Base-by-base conservation (phyloP, 306 rosid species). In the Cucumis melo region DNA sequence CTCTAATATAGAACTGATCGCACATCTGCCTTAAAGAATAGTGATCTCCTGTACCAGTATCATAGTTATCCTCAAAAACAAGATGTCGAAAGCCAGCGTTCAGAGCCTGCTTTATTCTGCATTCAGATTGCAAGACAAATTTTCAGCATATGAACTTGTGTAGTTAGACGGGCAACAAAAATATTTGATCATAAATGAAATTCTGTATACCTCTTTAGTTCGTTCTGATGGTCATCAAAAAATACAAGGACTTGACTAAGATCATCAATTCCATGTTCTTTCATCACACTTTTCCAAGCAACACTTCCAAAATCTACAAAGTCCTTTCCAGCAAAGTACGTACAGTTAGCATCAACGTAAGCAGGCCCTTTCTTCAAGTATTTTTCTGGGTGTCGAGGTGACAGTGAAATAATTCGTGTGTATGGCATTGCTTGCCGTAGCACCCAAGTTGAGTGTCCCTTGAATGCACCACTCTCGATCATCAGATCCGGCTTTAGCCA, bases 381-480 rank as follows among this genome's bases (percentile, higher is more conserved):
- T 88, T 90, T 95, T 80, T 89, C 98, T 0, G 99, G 99, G 88
- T 92, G 99, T 84, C 97, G 87, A 14, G 99, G 99, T 19, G 99
- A 78, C 73, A 95, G 82, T 27, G 99, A 92, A 71, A 95, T 75
- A 75, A 95, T 92, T 5, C 86, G 88, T 1, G 89, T 84, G 60
- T 88, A 84, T 2, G 97, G 98, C 99, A 89, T 89, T 23, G 99
- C 98, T 81, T 95, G 98, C 80, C 99, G 86, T 83, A 95, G 82
- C 72, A 95, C 96, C 99, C 99, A 95, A 76, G 99, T 95, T 44
- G 99, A 95, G 78, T 95, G 99, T 63, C 98, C 99, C 88, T 92
- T 95, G 89, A 92, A 95, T 74, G 96, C 99, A 50, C 99, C 99
- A 71, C 98, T 95, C 89, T 90, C 99, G 1, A 95, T 90, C 97